phyloP scores from a whole-genome alignment of 805 yeast species.

The Kluyveromyces starmeri region DNA sequence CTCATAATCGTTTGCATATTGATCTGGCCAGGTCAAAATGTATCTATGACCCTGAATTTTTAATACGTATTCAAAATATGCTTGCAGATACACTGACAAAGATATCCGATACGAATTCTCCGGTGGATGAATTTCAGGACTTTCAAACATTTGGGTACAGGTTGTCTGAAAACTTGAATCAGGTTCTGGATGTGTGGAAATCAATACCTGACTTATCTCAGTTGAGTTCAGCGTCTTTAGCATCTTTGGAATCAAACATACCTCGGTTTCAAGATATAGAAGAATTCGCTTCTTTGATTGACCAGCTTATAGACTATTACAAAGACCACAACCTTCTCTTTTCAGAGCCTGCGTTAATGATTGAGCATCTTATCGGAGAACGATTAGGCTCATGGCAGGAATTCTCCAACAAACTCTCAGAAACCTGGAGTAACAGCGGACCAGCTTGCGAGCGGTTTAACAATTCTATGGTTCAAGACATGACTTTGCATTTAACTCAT shows the following conservation, averaged over 20 bases:
- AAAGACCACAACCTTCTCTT: slow-evolving; percentile 15
- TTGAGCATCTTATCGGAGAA: slow-evolving; percentile 15
- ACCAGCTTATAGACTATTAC: slow-evolving; percentile 22
- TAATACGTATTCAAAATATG: background rate
- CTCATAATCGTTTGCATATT: background rate
- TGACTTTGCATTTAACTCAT: slow-evolving; percentile 13
- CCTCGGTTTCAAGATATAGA: slow-evolving; percentile 12
- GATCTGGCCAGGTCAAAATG: background rate
- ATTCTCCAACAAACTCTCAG: slow-evolving; percentile 19
- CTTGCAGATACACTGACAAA: background rate
- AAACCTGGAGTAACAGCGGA: slow-evolving; percentile 23
- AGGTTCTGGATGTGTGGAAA: slow-evolving; percentile 9
- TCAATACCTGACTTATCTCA: background rate
- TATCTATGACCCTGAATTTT: background rate
- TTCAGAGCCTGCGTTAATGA: slow-evolving; percentile 10
- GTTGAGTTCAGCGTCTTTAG: slow-evolving; percentile 5
- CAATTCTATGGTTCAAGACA: slow-evolving; percentile 14
- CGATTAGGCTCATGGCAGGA: slow-evolving; percentile 12
- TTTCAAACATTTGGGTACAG: slow-evolving; percentile 23
- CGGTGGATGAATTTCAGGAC: slow-evolving; percentile 9
- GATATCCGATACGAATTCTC: background rate
- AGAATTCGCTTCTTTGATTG: slow-evolving; percentile 22
- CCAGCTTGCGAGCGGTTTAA: slow-evolving; percentile 13
- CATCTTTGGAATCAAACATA: slow-evolving; percentile 11
- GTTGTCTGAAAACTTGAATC: slow-evolving; percentile 20